Base-by-base conservation (phyloP, 768 basidiomycete species). In the Tulasnella sp. region DNA sequence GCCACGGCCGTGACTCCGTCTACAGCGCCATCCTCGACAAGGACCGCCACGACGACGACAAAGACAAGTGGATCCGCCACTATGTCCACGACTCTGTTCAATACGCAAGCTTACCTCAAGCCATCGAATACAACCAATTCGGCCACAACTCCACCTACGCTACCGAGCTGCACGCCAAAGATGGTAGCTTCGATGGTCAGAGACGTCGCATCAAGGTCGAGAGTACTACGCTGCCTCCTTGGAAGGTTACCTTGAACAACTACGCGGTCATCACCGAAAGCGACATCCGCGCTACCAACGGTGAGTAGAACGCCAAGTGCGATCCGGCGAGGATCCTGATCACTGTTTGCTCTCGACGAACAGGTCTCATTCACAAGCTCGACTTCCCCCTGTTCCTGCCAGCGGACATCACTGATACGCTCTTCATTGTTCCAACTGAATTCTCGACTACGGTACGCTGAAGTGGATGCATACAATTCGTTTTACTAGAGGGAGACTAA, bases 321-420 rank as follows among this genome's bases (percentile, higher is more conserved):
- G 39, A 55, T 39, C 37, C 37, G 29, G 5, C 3, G 29, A 42
- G 73, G 51, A 18, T 46, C 35, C 39, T 35, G 51, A 55, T 18
- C 26, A 37, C 26, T 23, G 57, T 37, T 20, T 39, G 44, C 18
- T 3, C 13, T 11, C 29, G 44, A 16, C n/a, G 26, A 39, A 40
- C 35, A 76, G 78, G 78, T 71, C 32, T 79, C 69, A 77, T 79
- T 77, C 78, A 79, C 46, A 70, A 48, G 26, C 29, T 79, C 42
- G 75, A 79, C 69, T n/a, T 7, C 13, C 78, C 78, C n/a, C 75
- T 79, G 13, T 77, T 20, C 32, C 37, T 74, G 16, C 78, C 78
- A 4, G 35, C 40, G 23, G 51, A 55, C 35, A 71, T 77, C 67
- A 51, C 67, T 32, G 74, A 79, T 39, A 70, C 29, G 29, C 40